Conservation (phyloP, 2,329 filamentous ascomycete genomes). For the Nigrospora osmanthi region DNA sequence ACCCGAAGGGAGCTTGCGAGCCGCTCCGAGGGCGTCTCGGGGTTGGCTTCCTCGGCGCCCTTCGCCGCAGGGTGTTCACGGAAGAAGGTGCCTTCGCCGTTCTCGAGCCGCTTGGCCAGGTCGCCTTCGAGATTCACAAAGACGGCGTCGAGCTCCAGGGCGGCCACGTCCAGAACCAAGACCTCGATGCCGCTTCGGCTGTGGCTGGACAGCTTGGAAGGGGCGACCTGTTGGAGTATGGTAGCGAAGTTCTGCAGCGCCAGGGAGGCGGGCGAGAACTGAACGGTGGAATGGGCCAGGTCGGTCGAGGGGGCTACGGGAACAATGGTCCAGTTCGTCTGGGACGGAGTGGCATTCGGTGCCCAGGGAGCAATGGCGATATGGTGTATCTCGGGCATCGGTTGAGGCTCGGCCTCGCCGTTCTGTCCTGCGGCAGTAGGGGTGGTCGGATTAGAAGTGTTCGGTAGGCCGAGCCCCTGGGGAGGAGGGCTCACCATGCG, state of each 20-base stretch:
- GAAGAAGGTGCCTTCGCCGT: conserved; percentile 77
- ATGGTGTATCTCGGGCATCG: conserved; percentile 41
- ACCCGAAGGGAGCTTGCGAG: conserved; percentile 62
- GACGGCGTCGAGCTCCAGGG: conserved; percentile 73
- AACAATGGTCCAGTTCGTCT: conserved; percentile 76
- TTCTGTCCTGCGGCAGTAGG: conserved; percentile 12
- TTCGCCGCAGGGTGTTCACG: conserved; percentile 43
- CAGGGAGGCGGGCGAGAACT: conserved; percentile 65
- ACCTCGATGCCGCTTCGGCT: conserved; percentile 77
- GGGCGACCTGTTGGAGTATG: conserved; percentile 63
- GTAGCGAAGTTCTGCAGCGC: conserved; percentile 75
- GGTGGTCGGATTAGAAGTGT: neutral
- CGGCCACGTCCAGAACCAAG: conserved; percentile 70
- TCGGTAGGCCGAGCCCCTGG: neutral
- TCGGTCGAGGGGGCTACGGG: conserved; percentile 60
- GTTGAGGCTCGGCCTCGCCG: conserved; percentile 17
- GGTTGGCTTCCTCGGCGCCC: conserved; percentile 19
- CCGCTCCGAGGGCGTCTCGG: conserved; percentile 41
- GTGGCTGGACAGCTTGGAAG: conserved; percentile 65
- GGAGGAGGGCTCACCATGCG: conserved; percentile 36
- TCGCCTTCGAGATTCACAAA: conserved; percentile 82
- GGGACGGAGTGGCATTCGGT: conserved; percentile 48
- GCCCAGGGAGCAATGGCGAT: conserved; percentile 70
- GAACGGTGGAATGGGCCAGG: conserved; percentile 68
- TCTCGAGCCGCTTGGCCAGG: conserved; percentile 69